Conservation (phyloP, 345 rosid genomes). For the Cardiospermum halicacabum region DNA sequence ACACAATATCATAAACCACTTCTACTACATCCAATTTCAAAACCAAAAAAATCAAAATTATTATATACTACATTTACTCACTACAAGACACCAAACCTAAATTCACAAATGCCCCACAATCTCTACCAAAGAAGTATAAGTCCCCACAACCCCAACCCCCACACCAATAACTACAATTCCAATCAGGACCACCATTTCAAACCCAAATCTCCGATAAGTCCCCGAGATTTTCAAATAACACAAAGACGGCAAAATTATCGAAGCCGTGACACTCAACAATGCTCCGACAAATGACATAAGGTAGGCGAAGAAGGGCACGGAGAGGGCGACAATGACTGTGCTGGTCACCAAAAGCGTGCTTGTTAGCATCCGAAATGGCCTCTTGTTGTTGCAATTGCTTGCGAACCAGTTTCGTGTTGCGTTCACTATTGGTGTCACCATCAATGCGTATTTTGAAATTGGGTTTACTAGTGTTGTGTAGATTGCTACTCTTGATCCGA, state of each 20-base stretch:
- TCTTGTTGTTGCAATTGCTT: constrained; percentile 21
- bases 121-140: constrained; percentile 40
- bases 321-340: constrained; percentile 44
- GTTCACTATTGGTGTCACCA: constrained; percentile 49
- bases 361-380: constrained; percentile 19
- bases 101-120: constrained; percentile 24
- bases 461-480: constrained; percentile 61
- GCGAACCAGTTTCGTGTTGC: constrained; percentile 33
- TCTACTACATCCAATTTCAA: too few relatives aligned
- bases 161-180: constrained; percentile 27
- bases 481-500: constrained; percentile 59
- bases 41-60: too few relatives aligned
- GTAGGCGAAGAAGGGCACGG: constrained; percentile 45
- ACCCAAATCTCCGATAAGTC: constrained; percentile 24
- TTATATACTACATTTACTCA: too few relatives aligned
- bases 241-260: constrained; percentile 43
- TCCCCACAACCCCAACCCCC: constrained; percentile 38
- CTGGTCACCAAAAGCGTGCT: constrained; percentile 42
- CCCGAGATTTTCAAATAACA: constrained; percentile 57
- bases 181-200: constrained; percentile 26
- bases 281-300: constrained; percentile 68
- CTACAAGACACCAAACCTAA: not conserved
- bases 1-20: too few relatives aligned
- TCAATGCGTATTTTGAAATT: constrained; percentile 53
- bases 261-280: constrained; percentile 41